Evolutionary conservation across 1,284 basidiomycete genomes (phyloP), one percentile per base, ranked within the genome.

Genomic region (Schizopora paradoxa): DNA sequence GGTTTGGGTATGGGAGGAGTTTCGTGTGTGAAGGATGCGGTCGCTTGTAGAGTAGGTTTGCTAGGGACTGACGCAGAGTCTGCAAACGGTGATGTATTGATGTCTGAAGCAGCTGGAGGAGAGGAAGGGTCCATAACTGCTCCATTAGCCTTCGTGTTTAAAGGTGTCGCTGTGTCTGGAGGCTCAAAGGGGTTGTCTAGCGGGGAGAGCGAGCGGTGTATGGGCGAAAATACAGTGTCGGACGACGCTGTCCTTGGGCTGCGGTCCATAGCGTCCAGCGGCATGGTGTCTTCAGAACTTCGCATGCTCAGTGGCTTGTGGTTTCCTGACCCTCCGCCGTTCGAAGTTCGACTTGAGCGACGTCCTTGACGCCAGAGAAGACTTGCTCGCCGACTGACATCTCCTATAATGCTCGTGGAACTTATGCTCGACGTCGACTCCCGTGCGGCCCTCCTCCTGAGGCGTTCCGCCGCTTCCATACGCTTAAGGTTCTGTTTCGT

Each of bases 401-500:
- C 73, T 7, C 67, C 65, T 27, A 82, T 61, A 19, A 85, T 56
- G 5, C 81, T 79, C 1, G 72, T 61, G 6, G 59, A 49, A 11
- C 58, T 46, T 3, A 54, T 53, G 4, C 50, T 21, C 13, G 51
- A 32, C 28, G 54, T 47, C 0, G 79, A 78, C 43, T 75, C 77
- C 40, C 83, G 73, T 3, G 70, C 74, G n/a, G 69, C 67, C 61
- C 76, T 82, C 63, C 83, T 74, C 50, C 82, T 73, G 55, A 78
- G 76, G 26, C 82, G 74, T 59, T 89, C 86, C 27, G 75, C 75
- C 35, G 76, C 62, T 53, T 89, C 86, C 86, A 85, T 88, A 32
- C 73, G 73, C 49, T 73, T 71, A 16, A 89, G 68, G 50, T 77
- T 89, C 86, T 89, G 53, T 45, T 37, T 45, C 43, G n/a, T n/a